Percentiles rank a stretch among this genome's conserved stretches.
These are phyloP conservation scores for Calonectria pteridis DNA, from an alignment of 2,329 filamentous ascomycete genomes.

Conservation along the genomic window DNA sequence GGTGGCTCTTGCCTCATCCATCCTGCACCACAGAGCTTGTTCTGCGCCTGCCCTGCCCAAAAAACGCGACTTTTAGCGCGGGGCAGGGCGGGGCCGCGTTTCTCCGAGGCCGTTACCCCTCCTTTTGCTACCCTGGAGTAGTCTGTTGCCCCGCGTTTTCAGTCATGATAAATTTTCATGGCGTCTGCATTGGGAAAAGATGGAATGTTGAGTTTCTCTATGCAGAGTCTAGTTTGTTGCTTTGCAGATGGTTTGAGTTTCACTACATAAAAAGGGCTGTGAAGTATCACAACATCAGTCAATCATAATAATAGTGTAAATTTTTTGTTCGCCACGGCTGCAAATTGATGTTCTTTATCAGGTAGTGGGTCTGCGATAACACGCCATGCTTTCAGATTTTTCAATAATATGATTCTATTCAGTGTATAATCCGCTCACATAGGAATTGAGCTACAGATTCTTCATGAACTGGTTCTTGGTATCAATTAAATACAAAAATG, in stretches of 20 bases:
- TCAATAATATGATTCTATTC: background rate
- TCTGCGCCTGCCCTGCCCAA: constrained; percentile 10
- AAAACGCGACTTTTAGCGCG: constrained; percentile 25
- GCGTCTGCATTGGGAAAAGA: background rate
- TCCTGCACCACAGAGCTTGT: constrained; percentile 23
- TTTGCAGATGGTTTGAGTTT: background rate
- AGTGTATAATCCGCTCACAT: background rate
- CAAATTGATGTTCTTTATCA: background rate
- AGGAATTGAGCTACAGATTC: too few relatives aligned
- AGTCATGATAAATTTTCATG: background rate
- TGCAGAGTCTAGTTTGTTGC: background rate
- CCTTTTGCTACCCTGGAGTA: constrained; percentile 19
- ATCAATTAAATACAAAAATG: background rate
- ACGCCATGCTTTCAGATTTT: background rate
- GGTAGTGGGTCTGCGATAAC: background rate
- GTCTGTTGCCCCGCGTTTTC: background rate
- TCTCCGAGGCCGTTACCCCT: constrained; percentile 29
- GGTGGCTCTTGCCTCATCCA: constrained; percentile 19
- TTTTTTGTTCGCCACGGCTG: background rate
- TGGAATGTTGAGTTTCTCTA: background rate
- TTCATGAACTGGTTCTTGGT: background rate
- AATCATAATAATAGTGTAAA: too few relatives aligned
- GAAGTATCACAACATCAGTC: background rate
- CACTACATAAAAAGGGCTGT: background rate
- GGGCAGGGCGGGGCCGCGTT: constrained; percentile 29